These are phyloP conservation scores for Lupinus albus DNA, from an alignment of 306 rosid genomes.

Conservation along the genomic window DNA sequence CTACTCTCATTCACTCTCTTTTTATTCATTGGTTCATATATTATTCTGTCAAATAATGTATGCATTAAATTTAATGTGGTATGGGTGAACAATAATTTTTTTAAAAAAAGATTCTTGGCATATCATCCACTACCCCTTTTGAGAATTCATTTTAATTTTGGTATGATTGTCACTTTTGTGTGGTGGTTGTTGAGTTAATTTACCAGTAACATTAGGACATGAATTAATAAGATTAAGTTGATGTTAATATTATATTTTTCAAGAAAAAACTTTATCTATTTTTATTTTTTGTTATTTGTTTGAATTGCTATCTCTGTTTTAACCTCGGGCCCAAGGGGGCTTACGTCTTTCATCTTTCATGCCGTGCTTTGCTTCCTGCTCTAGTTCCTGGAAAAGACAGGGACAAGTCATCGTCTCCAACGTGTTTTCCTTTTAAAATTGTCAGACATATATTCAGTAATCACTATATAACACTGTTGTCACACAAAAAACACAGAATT, in stretches of 20 bases:
- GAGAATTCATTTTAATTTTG: background rate
- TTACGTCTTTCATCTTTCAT: constrained; percentile 32
- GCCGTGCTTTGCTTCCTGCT: constrained; percentile 42
- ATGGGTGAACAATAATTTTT: constrained; percentile 6
- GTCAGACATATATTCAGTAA: constrained; percentile 3
- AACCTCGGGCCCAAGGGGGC: background rate
- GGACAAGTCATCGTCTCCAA: constrained; percentile 41
- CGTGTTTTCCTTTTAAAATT: constrained; percentile 8
- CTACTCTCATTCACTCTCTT: background rate
- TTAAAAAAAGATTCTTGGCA: background rate
- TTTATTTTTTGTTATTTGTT: background rate
- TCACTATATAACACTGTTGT: background rate
- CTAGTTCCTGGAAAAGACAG: constrained; percentile 37
- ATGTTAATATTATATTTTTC: constrained; percentile 34
- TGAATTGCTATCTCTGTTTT: background rate
- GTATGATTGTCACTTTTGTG: background rate
- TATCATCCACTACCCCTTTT: constrained; percentile 25
- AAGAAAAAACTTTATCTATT: background rate
- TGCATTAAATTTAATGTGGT: constrained; percentile 17
- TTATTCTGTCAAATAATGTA: background rate
- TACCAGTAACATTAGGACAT: constrained; percentile 23
- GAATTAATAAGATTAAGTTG: constrained; percentile 26
- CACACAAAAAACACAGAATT: background rate
- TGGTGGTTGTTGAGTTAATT: constrained; percentile 14
- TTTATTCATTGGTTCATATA: background rate